Base-by-base conservation (phyloP, 768 basidiomycete genomes). In the Hemileccinum impolitum region DNA sequence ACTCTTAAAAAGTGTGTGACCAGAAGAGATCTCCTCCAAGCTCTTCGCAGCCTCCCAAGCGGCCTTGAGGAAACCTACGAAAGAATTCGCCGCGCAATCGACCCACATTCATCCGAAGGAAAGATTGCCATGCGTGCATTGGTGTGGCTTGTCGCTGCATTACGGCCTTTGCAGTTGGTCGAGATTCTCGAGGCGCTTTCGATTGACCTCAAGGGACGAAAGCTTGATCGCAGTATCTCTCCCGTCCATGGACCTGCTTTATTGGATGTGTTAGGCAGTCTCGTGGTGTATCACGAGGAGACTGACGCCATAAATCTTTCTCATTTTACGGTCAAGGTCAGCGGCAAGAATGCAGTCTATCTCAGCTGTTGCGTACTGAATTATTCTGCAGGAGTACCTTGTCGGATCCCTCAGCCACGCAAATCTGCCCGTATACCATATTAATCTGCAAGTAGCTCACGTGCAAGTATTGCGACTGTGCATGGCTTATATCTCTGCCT, bases 51-150 rank as follows among this genome's bases (percentile, higher is more conserved):
- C 37, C 58, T 60, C 18, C 59, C 59, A 0, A 36, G 2, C 6
- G 55, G 45, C 4, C 55, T 60, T 12, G 43, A 60, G 1, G 55
- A 48, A 17, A 60, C 55, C 1, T 60, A 60, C 15, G 52, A 60
- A 15, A 50, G 55, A 15, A 60, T 60, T 17, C 40, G 60, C 1
- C n/a, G 37, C 13, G 31, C 8, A 6, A 50, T 60, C 1, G 37
- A 52, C 19, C 25, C 17, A 17, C 36, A 26, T 8, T 25, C 40
- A 17, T 39, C 46, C 1, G 44, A 52, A 5, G 47, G 38, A 25
- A 43, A 18, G 1, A 2, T 54, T 6, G 53, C 43, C 3, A 28
- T 2, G 2, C 52, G 52, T 5, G 39, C 55, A 3, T 30, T 60
- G 15, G 19, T 37, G 15, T 60, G 59, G 59, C 50, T 60, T 2